phyloP scores from a whole-genome alignment of 2,329 filamentous ascomycete species.

The Nigrograna mackinnonii region DNA sequence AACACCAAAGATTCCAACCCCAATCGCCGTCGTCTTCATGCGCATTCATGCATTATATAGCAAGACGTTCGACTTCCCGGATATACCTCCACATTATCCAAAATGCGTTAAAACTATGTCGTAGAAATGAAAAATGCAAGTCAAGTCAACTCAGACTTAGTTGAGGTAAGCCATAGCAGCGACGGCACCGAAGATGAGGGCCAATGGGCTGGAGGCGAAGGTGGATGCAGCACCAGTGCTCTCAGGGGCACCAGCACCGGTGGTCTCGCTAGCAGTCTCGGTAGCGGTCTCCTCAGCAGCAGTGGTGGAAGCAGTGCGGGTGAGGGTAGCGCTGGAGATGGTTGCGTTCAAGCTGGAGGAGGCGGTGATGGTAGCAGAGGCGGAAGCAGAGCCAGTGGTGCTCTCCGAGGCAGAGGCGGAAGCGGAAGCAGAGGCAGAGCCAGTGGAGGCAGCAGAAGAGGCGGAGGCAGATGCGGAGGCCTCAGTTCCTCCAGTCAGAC shows the following conservation, averaged over 20 bases:
- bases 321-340: conserved; percentile 5
- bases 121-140: no score
- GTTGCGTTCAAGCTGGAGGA: conserved; percentile 1
- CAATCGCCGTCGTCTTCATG: no score
- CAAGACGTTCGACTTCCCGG: no score
- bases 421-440: conserved; percentile 18
- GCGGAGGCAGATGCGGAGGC: no score
- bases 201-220: conserved; percentile 39
- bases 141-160: no score
- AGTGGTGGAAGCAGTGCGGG: conserved; percentile 7
- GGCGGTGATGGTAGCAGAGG: conserved; percentile 18
- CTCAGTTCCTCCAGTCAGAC: conserved; percentile 18
- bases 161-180: conserved; percentile 46
- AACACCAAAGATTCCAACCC: no score
- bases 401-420: conserved; percentile 9
- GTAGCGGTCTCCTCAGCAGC: conserved; percentile 14
- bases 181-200: conserved; percentile 44
- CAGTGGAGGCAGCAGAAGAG: conserved; percentile 26
- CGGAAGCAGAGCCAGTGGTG: conserved; percentile 19
- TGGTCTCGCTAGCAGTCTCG: conserved; percentile 17
- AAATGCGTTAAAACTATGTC: no score
- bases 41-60: no score
- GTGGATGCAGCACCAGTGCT: conserved; percentile 31
- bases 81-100: no score
- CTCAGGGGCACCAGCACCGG: conserved; percentile 16